Conservation (phyloP, 805 yeast species). For the Yamadazyma endophytica region DNA sequence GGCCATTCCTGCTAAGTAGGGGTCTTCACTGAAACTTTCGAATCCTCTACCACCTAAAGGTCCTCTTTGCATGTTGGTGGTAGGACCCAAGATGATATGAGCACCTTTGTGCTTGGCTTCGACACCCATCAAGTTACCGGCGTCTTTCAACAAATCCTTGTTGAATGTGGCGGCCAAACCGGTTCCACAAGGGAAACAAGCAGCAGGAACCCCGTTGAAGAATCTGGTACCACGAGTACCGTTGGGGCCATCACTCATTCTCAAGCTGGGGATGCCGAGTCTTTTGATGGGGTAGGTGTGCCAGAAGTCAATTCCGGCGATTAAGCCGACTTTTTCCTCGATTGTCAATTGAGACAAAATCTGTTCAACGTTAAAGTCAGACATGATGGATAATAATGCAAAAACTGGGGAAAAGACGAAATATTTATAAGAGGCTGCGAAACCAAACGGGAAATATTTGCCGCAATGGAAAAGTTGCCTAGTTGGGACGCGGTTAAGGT, state of each 20-base stretch:
- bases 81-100: conserved; percentile 35
- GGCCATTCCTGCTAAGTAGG: conserved; percentile 41
- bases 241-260: conserved; percentile 58
- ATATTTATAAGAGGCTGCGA: no score
- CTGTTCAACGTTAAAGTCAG: conserved; percentile 21
- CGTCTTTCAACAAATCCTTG: conserved; percentile 41
- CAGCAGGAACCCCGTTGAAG: conserved; percentile 49
- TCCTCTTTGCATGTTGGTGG: conserved; percentile 51
- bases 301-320: conserved; percentile 46
- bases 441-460: no score
- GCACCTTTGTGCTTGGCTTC: conserved; percentile 55
- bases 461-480: no score
- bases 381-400: no score
- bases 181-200: conserved; percentile 61
- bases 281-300: conserved; percentile 41
- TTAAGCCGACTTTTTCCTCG: conserved; percentile 28
- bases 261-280: conserved; percentile 43
- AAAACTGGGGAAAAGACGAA: no score
- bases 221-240: conserved; percentile 61
- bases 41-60: conserved; percentile 64
- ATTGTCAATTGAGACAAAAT: conserved; percentile 20
- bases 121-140: conserved; percentile 49
- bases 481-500: no score
- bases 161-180: conserved; percentile 56
- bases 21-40: conserved; percentile 62